phyloP scores from a whole-genome alignment of 345 rosid species.

The Angophora floribunda region DNA sequence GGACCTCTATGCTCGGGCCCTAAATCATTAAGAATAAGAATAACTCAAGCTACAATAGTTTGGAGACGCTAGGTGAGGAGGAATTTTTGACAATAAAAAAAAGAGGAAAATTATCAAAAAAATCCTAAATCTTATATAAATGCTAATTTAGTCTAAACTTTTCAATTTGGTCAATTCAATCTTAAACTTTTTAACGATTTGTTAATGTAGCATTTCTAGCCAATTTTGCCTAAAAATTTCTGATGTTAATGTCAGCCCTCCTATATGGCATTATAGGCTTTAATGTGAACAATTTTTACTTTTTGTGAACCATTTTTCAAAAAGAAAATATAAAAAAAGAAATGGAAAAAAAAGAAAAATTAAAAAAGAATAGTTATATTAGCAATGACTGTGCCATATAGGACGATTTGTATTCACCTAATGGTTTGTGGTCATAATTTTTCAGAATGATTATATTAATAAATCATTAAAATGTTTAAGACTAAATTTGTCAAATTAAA shows the following conservation, averaged over 20 bases:
- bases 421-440: fast-evolving
- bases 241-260: fast-evolving
- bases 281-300: too few species aligned
- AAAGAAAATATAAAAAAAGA: not conserved
- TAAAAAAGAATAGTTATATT: fast-evolving
- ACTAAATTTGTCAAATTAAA: not conserved
- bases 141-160: fast-evolving
- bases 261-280: fast-evolving
- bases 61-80: too few species aligned
- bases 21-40: not conserved
- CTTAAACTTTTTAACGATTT: fast-evolving
- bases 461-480: fast-evolving
- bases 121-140: too few species aligned
- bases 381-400: fast-evolving
- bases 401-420: fast-evolving
- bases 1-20: not conserved
- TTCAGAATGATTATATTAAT: too few species aligned
- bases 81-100: too few species aligned
- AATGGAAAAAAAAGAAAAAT: fast-evolving
- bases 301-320: too few species aligned
- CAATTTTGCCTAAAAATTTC: fast-evolving
- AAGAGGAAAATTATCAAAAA: not conserved
- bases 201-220: fast-evolving
- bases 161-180: fast-evolving
- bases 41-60: not conserved